phyloP scores from a whole-genome alignment of 2,329 filamentous ascomycete genomes.

The Pseudocercospora eumusae region DNA sequence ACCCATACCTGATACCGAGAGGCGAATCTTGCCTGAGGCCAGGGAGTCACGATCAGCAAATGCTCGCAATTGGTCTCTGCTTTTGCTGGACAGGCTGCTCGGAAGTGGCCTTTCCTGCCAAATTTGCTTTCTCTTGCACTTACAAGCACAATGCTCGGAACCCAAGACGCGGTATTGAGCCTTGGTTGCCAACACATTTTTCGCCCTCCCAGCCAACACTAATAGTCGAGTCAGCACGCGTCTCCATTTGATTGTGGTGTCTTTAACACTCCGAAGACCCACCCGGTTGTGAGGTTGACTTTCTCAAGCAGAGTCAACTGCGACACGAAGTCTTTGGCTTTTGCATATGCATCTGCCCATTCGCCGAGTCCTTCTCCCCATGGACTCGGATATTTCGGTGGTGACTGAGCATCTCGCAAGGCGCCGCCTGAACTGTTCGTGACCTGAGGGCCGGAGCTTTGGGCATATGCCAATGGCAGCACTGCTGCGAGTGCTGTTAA shows the following conservation, averaged over 20 bases:
- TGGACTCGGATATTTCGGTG: constrained; percentile 80
- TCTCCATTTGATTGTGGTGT: background rate
- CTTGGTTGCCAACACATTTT: constrained; percentile 74
- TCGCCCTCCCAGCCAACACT: constrained; percentile 76
- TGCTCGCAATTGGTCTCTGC: background rate
- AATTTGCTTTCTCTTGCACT: background rate
- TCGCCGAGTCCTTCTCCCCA: constrained; percentile 75
- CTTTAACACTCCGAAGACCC: background rate
- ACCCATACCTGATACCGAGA: constrained; percentile 64
- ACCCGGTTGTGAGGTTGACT: constrained; percentile 77
- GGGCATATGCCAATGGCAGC: constrained; percentile 34
- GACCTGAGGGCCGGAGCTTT: constrained; percentile 30
- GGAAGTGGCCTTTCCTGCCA: background rate
- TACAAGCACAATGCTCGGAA: constrained; percentile 72
- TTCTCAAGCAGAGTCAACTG: constrained; percentile 84
- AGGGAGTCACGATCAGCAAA: background rate
- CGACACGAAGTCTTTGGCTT: constrained; percentile 77
- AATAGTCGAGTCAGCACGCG: constrained; percentile 38
- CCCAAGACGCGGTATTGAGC: constrained; percentile 68
- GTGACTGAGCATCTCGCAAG: constrained; percentile 47
- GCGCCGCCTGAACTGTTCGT: constrained; percentile 23
- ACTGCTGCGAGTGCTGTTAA: constrained; percentile 34
- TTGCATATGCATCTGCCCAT: constrained; percentile 74
- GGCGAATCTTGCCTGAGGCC: constrained; percentile 68
- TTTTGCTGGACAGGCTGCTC: background rate